Conservation (phyloP, 2,329 filamentous ascomycete species). For the Nigrospora oryzae region DNA sequence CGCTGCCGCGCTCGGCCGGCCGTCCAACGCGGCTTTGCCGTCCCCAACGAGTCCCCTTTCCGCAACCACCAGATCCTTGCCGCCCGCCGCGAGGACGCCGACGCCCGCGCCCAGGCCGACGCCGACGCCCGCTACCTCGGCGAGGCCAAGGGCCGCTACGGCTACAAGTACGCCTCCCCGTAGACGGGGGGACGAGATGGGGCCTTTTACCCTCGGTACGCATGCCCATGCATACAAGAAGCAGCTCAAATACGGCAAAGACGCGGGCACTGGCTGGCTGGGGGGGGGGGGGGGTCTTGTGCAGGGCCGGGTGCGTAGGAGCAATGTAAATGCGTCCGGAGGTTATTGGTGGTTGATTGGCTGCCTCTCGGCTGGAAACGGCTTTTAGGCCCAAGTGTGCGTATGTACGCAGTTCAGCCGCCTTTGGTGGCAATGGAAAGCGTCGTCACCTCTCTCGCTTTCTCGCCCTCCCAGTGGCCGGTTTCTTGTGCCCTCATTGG, state of each 20-base stretch:
- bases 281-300: no score
- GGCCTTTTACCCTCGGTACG: no score
- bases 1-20: constrained; percentile 49
- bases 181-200: constrained; percentile 11
- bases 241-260: no score
- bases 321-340: no score
- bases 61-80: constrained; percentile 30
- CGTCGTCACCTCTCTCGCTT: no score
- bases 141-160: constrained; percentile 34
- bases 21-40: constrained; percentile 53
- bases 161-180: constrained; percentile 37
- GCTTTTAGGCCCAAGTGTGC: background rate
- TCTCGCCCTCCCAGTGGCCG: no score
- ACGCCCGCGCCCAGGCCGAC: constrained; percentile 33
- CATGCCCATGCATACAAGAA: no score
- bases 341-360: background rate
- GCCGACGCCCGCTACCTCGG: constrained; percentile 24
- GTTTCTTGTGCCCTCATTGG: no score
- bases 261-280: no score
- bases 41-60: constrained; percentile 39
- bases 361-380: background rate
- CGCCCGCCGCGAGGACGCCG: constrained; percentile 34
- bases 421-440: no score
- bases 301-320: no score
- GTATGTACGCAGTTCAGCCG: no score